phyloP scores from a whole-genome alignment of 108 stramenopile genomes.

The Cyclotella cryptica region DNA sequence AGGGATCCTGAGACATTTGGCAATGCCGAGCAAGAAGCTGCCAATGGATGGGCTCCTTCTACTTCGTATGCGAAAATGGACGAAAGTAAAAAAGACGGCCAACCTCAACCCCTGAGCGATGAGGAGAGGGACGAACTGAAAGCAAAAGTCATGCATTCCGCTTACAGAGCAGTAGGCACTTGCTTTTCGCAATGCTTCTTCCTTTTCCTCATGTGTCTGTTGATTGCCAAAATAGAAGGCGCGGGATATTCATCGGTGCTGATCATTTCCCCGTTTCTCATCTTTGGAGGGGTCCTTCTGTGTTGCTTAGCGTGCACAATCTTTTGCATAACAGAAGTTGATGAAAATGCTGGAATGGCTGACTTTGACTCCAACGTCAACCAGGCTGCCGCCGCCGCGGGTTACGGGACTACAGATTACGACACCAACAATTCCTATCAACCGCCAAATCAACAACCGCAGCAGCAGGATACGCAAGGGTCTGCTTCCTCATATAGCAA shows the following conservation, averaged over 20 bases:
- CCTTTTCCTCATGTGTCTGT: conserved; percentile 63
- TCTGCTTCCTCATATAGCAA: neutral
- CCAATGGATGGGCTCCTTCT: conserved; percentile 1
- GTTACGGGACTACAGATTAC: conserved; percentile 34
- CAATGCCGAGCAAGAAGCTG: conserved; percentile 4
- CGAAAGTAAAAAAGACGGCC: conserved; percentile 21
- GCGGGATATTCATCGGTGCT: conserved; percentile 79
- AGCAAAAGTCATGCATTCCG: conserved; percentile 69
- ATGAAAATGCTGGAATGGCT: conserved; percentile 53
- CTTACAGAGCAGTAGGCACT: conserved; percentile 66
- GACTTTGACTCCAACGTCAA: conserved; percentile 50
- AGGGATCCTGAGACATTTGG: conserved; percentile 77
- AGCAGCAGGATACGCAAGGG: conserved; percentile 9
- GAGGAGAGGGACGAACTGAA: conserved; percentile 87
- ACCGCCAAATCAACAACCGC: conserved; percentile 29
- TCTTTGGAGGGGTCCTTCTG: conserved; percentile 75
- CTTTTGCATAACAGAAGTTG: conserved; percentile 78
- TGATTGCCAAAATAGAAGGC: conserved; percentile 84
- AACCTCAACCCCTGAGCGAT: conserved; percentile 57
- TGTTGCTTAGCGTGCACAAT: conserved; percentile 84
- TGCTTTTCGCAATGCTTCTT: conserved; percentile 86
- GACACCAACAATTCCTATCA: neutral
- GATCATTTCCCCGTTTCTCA: conserved; percentile 87
- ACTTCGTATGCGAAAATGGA: conserved; percentile 39
- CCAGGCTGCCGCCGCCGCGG: conserved; percentile 40